phyloP scores from a whole-genome alignment of 257 asterid genomes.

The Solanum chiquidenum region DNA sequence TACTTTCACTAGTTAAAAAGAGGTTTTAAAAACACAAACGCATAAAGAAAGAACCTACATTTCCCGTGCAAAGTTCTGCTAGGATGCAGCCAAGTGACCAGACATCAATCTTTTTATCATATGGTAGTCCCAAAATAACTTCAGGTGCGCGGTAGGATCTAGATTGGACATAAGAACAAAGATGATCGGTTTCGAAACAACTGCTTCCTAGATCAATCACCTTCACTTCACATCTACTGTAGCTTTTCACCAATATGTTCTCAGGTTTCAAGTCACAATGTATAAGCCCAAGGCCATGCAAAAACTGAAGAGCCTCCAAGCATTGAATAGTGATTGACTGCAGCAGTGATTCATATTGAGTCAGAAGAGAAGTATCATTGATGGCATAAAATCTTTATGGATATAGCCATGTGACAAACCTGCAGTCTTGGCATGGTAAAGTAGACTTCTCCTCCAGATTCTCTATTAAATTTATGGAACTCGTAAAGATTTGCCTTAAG shows the following conservation, averaged over 20 bases:
- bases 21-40: background rate
- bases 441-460: constrained; percentile 99
- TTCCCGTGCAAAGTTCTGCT: constrained; percentile 98
- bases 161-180: constrained; percentile 95
- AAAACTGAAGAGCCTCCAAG: constrained; percentile 91
- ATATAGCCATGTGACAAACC: constrained; percentile 35
- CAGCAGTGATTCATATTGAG: constrained; percentile 12
- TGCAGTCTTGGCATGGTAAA: constrained; percentile 98
- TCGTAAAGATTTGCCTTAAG: constrained; percentile 96
- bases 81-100: constrained; percentile 99
- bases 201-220: constrained; percentile 98
- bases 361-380: constrained; percentile 9
- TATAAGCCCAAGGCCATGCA: constrained; percentile 93
- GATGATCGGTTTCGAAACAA: constrained; percentile 94
- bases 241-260: constrained; percentile 95
- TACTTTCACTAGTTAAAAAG: background rate
- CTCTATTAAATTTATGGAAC: constrained; percentile 93
- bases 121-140: constrained; percentile 92
- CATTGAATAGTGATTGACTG: constrained; percentile 97
- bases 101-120: constrained; percentile 83
- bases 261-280: constrained; percentile 99
- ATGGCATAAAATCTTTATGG: constrained; percentile 2
- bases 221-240: constrained; percentile 98
- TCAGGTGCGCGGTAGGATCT: constrained; percentile 98
- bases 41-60: constrained; percentile 46